Evolutionary conservation across 805 yeast species (phyloP).

Genomic region (Candida tammaniensis): DNA sequence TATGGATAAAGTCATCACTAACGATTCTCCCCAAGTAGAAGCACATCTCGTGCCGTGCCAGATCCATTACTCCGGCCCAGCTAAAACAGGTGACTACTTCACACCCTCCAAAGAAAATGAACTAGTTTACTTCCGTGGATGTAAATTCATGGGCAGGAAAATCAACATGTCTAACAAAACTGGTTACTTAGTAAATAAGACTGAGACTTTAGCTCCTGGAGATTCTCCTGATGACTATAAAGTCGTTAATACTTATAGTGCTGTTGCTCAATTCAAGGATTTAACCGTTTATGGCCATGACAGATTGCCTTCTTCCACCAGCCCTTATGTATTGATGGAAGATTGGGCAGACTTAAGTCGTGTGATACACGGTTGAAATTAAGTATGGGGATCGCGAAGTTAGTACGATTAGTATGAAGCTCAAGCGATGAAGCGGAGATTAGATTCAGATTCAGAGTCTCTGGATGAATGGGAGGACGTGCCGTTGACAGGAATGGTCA

Average conservation of each 20-base stretch:
- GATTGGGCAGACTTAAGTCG: constrained; percentile 28
- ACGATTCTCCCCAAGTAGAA: constrained; percentile 13
- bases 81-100: constrained; percentile 30
- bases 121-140: constrained; percentile 34
- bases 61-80: constrained; percentile 28
- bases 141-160: constrained; percentile 26
- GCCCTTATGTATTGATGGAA: constrained; percentile 24
- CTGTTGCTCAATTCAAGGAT: constrained; percentile 23
- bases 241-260: constrained; percentile 19
- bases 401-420: no score
- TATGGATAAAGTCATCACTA: constrained; percentile 8
- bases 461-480: no score
- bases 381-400: no score
- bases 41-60: constrained; percentile 28
- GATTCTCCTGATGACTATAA: constrained; percentile 14
- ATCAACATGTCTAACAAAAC: constrained; percentile 16
- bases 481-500: no score
- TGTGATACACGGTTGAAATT: constrained; percentile 4
- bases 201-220: constrained; percentile 19
- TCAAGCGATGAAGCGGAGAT: no score
- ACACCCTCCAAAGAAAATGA: constrained; percentile 26
- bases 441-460: no score
- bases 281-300: constrained; percentile 33
- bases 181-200: constrained; percentile 27
- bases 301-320: constrained; percentile 15